Conservation (phyloP, 2,329 filamentous ascomycete species). For the Cryoendolithus antarcticus region DNA sequence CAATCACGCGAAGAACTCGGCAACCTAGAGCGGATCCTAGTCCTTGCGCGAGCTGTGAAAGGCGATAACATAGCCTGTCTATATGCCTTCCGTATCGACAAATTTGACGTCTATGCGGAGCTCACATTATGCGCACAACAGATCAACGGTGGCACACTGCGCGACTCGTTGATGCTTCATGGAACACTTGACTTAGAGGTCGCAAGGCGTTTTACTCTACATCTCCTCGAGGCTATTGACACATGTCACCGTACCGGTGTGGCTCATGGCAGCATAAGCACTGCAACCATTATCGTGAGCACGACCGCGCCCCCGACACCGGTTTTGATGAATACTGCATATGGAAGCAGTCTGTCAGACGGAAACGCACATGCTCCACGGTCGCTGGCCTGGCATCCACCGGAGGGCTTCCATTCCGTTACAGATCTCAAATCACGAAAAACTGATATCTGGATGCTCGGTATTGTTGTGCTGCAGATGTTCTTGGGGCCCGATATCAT, state of each 20-base stretch:
- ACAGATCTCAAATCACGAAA: constrained; percentile 46
- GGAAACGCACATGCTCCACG: neutral
- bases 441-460: constrained; percentile 91
- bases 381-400: constrained; percentile 11
- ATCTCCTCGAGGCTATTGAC: constrained; percentile 76
- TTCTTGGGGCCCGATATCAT: constrained; percentile 71
- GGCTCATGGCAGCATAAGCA: constrained; percentile 42
- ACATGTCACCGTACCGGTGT: constrained; percentile 78
- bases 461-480: constrained; percentile 87
- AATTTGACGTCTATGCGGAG: constrained; percentile 8
- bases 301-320: too few species aligned
- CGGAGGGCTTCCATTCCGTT: constrained; percentile 6
- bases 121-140: constrained; percentile 42
- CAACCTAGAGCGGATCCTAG: constrained; percentile 36
- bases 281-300: too few species aligned
- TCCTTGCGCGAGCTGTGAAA: constrained; percentile 59
- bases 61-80: constrained; percentile 70
- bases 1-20: constrained; percentile 17
- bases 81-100: constrained; percentile 46
- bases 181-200: constrained; percentile 58
- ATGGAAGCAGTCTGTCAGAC: constrained; percentile 52
- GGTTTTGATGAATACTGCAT: constrained; percentile 29
- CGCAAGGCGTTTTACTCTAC: constrained; percentile 80
- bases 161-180: constrained; percentile 62
- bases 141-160: constrained; percentile 70